Percentiles rank a stretch among this genome's conserved stretches.
phyloP scores from a whole-genome alignment of 2,329 filamentous ascomycete genomes.

The Cytospora leucostoma region DNA sequence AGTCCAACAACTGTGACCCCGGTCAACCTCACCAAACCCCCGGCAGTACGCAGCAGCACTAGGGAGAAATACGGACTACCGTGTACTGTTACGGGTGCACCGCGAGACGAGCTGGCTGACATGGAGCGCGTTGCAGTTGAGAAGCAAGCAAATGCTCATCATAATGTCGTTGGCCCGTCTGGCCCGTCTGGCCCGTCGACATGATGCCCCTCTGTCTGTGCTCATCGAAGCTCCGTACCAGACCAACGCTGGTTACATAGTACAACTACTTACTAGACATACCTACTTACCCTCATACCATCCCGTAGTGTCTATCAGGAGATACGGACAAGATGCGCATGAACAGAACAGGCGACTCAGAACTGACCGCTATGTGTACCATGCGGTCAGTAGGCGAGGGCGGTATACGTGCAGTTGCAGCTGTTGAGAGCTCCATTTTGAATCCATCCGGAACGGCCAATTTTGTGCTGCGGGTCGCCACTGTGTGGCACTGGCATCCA shows the following conservation, averaged over 20 bases:
- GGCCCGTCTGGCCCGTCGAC: neutral
- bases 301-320: slow-evolving; percentile 13
- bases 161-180: neutral
- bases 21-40: neutral
- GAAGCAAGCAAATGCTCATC: slow-evolving; percentile 3
- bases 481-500: slow-evolving; percentile 19
- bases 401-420: slow-evolving; percentile 23
- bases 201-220: neutral
- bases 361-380: slow-evolving; percentile 22
- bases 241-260: neutral
- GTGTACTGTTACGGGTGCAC: neutral
- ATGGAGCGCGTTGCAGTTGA: slow-evolving; percentile 1
- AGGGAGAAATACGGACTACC: neutral
- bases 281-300: neutral
- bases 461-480: slow-evolving; percentile 24
- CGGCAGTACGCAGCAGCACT: slow-evolving; percentile 1
- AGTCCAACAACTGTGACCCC: slow-evolving; percentile 12
- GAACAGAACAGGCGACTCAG: slow-evolving; percentile 14
- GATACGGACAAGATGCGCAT: slow-evolving; percentile 4
- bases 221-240: neutral
- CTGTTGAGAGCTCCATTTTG: slow-evolving; percentile 18
- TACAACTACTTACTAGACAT: neutral
- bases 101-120: neutral
- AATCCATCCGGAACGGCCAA: slow-evolving; percentile 12
- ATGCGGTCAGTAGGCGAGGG: slow-evolving; percentile 18